These are phyloP conservation scores for Pythium periplocum DNA, from an alignment of 352 stramenopile genomes.

Conservation along the genomic window DNA sequence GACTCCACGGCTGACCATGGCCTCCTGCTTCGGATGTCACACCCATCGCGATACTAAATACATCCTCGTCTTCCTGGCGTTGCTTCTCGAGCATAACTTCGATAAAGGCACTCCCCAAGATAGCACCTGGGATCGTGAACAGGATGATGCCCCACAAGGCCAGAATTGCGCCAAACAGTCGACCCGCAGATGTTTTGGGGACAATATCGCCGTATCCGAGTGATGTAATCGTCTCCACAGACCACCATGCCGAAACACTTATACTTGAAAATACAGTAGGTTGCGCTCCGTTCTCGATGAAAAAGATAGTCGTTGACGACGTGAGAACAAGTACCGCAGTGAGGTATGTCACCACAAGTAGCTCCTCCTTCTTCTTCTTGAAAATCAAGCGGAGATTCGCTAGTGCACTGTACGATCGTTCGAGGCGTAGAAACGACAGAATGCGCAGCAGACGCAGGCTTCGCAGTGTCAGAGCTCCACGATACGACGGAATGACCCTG, in stretches of 20 bases:
- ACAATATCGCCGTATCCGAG: conserved; percentile 85
- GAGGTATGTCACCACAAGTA: conserved; percentile 75
- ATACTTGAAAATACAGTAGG: conserved; percentile 77
- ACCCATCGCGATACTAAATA: background rate
- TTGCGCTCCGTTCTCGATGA: conserved; percentile 68
- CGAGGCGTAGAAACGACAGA: conserved; percentile 75
- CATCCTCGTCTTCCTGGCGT: background rate
- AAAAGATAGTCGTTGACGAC: conserved; percentile 81
- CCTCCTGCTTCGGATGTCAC: too few relatives aligned
- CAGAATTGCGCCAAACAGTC: conserved; percentile 68
- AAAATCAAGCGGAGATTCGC: conserved; percentile 78
- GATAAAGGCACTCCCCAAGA: conserved; percentile 75
- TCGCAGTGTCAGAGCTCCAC: conserved; percentile 61
- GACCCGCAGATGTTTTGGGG: conserved; percentile 53
- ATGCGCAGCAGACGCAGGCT: conserved; percentile 68
- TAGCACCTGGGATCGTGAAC: conserved; percentile 78
- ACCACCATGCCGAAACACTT: conserved; percentile 71
- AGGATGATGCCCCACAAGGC: conserved; percentile 82
- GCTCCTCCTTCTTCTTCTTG: conserved; percentile 65
- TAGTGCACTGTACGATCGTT: conserved; percentile 73
- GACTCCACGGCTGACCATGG: too few relatives aligned
- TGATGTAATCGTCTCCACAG: conserved; percentile 80
- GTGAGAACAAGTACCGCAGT: conserved; percentile 73
- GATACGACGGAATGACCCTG: conserved; percentile 34
- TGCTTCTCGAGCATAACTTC: conserved; percentile 80